These are phyloP conservation scores for Xylaria intraflava DNA, from an alignment of 495 filamentous ascomycete species.

Conservation along the genomic window DNA sequence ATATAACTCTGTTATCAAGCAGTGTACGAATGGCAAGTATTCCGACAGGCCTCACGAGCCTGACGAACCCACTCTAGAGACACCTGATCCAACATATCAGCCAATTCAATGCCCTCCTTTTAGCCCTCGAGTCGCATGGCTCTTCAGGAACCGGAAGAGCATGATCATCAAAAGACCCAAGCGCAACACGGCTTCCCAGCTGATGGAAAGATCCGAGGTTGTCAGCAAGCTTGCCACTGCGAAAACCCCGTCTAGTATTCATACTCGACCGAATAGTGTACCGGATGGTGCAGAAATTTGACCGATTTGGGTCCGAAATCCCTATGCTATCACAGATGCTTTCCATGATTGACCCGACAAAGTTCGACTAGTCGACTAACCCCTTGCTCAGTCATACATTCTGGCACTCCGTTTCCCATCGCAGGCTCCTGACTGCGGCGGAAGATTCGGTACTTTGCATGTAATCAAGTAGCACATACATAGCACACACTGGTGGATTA, in stretches of 20 bases:
- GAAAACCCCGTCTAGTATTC: background rate
- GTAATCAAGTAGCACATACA: too few species aligned
- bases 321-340: too few species aligned
- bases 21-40: background rate
- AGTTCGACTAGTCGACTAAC: too few species aligned
- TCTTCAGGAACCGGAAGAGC: background rate
- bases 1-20: background rate
- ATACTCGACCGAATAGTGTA: background rate
- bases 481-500: too few species aligned
- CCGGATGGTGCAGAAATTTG: too few species aligned
- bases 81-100: background rate
- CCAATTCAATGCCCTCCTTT: conserved; percentile 1
- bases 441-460: too few species aligned
- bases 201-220: conserved; percentile 3
- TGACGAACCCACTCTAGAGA: background rate
- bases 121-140: conserved; percentile 1
- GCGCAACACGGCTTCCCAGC: conserved; percentile 4
- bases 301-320: too few species aligned
- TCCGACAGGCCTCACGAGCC: background rate
- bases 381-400: too few species aligned
- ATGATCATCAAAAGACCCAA: background rate
- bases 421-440: too few species aligned
- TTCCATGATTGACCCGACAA: too few species aligned
- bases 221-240: background rate
- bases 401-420: too few species aligned